Conservation (phyloP, 2,329 filamentous ascomycete genomes). For the Chalara sp. region DNA sequence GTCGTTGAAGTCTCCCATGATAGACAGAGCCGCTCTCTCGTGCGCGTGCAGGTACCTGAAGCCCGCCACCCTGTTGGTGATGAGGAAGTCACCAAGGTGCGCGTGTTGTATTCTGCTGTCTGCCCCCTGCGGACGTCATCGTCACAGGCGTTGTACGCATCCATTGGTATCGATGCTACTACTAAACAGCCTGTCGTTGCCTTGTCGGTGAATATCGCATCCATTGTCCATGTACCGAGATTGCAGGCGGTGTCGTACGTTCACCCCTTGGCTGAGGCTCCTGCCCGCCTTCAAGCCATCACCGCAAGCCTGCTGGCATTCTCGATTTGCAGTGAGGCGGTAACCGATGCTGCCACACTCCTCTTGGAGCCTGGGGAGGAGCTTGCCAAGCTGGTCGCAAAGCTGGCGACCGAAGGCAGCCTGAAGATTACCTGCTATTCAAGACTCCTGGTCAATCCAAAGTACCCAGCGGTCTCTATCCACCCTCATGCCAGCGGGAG, state of each 20-base stretch:
- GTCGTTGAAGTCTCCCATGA: background rate
- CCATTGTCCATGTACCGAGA: background rate
- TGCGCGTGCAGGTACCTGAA: background rate
- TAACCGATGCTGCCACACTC: background rate
- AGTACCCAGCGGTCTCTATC: background rate
- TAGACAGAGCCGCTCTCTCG: background rate
- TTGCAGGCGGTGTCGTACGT: background rate
- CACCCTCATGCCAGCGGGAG: background rate
- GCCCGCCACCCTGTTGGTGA: background rate
- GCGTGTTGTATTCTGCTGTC: background rate
- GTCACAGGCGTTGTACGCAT: background rate
- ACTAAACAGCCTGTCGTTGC: background rate
- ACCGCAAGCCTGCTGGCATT: background rate
- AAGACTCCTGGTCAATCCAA: background rate
- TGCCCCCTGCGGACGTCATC: background rate
- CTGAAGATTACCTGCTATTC: background rate
- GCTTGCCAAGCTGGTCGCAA: background rate
- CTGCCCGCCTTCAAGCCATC: background rate
- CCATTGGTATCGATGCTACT: background rate
- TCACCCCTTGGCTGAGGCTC: background rate
- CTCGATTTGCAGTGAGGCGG: background rate
- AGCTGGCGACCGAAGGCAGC: background rate
- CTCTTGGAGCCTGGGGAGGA: background rate
- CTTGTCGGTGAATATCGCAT: background rate
- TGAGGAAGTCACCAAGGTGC: background rate